Conservation (phyloP, 495 filamentous ascomycete species). For the Lasiosphaeris hirsuta region DNA sequence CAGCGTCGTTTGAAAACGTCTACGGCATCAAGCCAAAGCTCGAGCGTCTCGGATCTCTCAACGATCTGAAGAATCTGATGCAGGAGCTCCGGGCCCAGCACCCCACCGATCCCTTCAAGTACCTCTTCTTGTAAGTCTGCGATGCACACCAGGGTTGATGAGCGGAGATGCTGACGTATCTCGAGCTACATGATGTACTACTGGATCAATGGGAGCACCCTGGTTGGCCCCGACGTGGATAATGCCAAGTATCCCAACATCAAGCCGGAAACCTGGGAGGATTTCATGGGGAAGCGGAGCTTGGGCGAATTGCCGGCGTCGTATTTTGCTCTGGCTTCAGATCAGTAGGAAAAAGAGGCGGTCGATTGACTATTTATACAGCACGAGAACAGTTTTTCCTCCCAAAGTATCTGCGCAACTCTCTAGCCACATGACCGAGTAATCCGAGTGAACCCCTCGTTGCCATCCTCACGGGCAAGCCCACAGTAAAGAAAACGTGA, state of each 20-base stretch:
- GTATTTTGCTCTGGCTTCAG: neutral
- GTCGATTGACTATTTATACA: too few species aligned
- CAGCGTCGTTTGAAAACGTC: slow-evolving; percentile 23
- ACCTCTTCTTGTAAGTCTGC: slow-evolving; percentile 23
- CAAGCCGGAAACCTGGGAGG: slow-evolving; percentile 29
- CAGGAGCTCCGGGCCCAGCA: slow-evolving; percentile 20
- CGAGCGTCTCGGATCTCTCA: slow-evolving; percentile 30
- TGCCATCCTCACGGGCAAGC: too few species aligned
- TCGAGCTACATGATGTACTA: slow-evolving; percentile 26
- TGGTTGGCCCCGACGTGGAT: slow-evolving; percentile 20
- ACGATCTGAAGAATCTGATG: slow-evolving; percentile 36
- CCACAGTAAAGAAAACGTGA: too few species aligned
- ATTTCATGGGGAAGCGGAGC: slow-evolving; percentile 13
- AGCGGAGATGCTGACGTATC: neutral
- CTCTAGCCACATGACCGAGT: too few species aligned
- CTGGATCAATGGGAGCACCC: slow-evolving; percentile 23
- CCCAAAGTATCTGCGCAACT: too few species aligned
- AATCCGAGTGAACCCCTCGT: too few species aligned
- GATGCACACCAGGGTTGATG: too few species aligned
- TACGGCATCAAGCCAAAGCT: slow-evolving; percentile 33
- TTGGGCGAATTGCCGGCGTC: neutral
- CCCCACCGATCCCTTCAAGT: slow-evolving; percentile 23
- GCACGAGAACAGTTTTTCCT: too few species aligned
- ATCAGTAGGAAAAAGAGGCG: neutral
- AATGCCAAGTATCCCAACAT: slow-evolving; percentile 34